Base-by-base conservation (phyloP, 176 grass and related monocot genomes). In the Elaeis guineensis region DNA sequence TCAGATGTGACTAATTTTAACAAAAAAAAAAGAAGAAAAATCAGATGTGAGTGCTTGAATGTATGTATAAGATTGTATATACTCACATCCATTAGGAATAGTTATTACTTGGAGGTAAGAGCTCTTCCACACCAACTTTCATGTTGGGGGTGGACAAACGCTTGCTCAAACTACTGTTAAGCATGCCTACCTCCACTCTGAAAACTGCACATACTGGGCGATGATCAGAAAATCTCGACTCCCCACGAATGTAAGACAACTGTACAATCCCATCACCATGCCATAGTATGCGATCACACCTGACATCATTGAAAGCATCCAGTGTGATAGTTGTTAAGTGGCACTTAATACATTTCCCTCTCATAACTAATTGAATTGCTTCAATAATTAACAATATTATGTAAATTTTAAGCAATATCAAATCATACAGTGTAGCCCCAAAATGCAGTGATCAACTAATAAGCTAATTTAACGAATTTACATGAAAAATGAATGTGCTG, bases 281-380 rank as follows among this genome's bases (percentile, higher is more conserved):
- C 92, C 92, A 96, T 7, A 96, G 63, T 65, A 96, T 90, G 61
- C 92, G 55, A 69, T 96, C 92, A 17, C 92, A 96, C 89, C 89
- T 92, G 58, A 66, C 39, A 63, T 25, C 54, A 20, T 22, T 18
- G 4, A 61, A 52, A 20, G 12, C 35, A 44, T 44, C 9, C 9
- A 44, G 35, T 44, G 35, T 12, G 35, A 44, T 44, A 44, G 35
- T 44, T 44, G 9, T 44, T 14, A 2, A 44, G 35, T 44, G 35
- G 11, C 6, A 12, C 11, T 44, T 2, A 12, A 44, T 44, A 3
- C 35, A 14, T 44, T 44, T 44, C 35, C 35, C 35, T 30, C 28
- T 44, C 14, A 12, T 9, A 9, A 44, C 35, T 44, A 44, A 44
- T 44, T 44, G 35, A 44, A 44, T 44, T 44, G 35, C 35, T 44